Base-by-base conservation (phyloP, 1,284 basidiomycete species). In the Xerocomus nothofagi region DNA sequence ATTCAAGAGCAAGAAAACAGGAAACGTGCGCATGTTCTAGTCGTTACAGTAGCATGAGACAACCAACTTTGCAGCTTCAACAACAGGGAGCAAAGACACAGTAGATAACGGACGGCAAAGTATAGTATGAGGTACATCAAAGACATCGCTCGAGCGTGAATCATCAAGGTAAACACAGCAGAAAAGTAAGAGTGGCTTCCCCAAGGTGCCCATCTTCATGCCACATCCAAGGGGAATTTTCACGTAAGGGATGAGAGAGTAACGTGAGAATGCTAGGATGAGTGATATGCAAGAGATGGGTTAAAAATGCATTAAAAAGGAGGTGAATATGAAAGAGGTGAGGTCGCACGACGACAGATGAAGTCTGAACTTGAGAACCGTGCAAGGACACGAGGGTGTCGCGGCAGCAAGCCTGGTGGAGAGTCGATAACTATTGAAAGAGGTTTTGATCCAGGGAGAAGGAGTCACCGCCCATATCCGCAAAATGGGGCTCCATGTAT, bases 21-120 rank as follows among this genome's bases (percentile, higher is more conserved):
- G 61, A 67, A 56, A 66, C 47, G 62, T 57, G 71, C 74, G 77
- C 76, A 80, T 84, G 75, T 81, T 56, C 80, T 84, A 82, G 76
- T 82, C 76, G 74, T 84, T 82, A 83, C 81, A 83, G 50, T 71
- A 43, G 53, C 50, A 64, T 47, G 51, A 59, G 44, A 38, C 11
- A 49, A 45, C 57, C 56, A 50, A 51, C 50, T 62, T 57, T 57
- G 57, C 44, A 49, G 54, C 57, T 57, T 56, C 45, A 46, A 57
- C 51, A 59, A 58, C 56, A 57, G 39, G 40, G 53, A 56, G 43
- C 57, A 62, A 63, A 57, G 45, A 49, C 45, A 47, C 46, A 39
- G 56, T 54, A 56, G 51, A 45, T 40, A 57, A 49, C 54, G 51
- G 54, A 56, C 44, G 55, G 58, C 55, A 62, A 63, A 48, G 58